Conservation (phyloP, 352 stramenopile genomes). For the Phytopythium mirpurense region DNA sequence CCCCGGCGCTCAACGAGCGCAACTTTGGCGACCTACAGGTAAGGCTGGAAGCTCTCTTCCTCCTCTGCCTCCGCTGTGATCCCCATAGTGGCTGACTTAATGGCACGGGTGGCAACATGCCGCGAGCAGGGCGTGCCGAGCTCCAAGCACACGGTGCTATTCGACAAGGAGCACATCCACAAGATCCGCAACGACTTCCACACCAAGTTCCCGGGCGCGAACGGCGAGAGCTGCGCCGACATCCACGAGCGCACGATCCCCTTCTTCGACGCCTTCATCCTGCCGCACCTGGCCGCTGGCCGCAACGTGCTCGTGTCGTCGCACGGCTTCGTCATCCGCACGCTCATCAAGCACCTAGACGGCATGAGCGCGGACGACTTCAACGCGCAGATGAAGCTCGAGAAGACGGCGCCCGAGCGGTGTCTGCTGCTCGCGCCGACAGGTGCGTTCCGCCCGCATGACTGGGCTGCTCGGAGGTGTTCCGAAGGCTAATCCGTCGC, state of each 20-base stretch:
- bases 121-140: slow-evolving; percentile 54
- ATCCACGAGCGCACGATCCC: slow-evolving; percentile 72
- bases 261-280: slow-evolving; percentile 75
- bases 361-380: slow-evolving; percentile 71
- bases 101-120: too few relatives aligned
- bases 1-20: slow-evolving; percentile 70
- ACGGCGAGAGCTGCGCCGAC: slow-evolving; percentile 79
- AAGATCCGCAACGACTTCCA: slow-evolving; percentile 80
- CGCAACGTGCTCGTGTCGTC: slow-evolving; percentile 78
- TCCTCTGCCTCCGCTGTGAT: neutral
- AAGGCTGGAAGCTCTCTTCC: neutral
- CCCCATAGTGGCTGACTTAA: neutral
- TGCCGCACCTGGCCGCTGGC: slow-evolving; percentile 63
- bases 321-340: slow-evolving; percentile 82
- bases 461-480: too few relatives aligned
- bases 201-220: slow-evolving; percentile 71
- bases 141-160: slow-evolving; percentile 63
- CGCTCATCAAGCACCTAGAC: slow-evolving; percentile 82
- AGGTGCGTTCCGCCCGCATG: slow-evolving; percentile 19
- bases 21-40: slow-evolving; percentile 81
- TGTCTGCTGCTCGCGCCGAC: slow-evolving; percentile 73
- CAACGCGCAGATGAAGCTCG: slow-evolving; percentile 78
- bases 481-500: too few relatives aligned
- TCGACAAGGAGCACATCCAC: slow-evolving; percentile 66
- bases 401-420: slow-evolving; percentile 70